A percentile compares a stretch with the other conserved stretches of the same genome.
Conservation (phyloP, 768 basidiomycete species). For the Boletus coccyginus region DNA sequence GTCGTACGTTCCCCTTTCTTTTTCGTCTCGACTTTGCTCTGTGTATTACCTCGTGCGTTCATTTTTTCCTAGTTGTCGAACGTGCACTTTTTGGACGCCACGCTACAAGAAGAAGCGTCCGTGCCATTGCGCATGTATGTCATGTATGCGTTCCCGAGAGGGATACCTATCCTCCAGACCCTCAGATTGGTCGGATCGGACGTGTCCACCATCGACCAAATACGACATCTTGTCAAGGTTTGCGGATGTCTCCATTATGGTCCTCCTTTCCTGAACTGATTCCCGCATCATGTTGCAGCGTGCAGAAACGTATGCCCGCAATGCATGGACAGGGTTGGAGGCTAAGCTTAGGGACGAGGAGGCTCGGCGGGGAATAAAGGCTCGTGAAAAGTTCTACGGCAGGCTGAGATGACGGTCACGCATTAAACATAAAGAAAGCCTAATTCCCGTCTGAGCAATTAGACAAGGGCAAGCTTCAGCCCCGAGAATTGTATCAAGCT, state of each 20-base stretch:
- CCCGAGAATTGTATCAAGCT: constrained; percentile 39
- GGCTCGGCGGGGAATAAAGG: constrained; percentile 55
- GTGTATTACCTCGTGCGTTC: background rate
- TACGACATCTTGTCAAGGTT: constrained; percentile 59
- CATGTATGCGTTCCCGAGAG: constrained; percentile 56
- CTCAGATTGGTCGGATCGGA: constrained; percentile 65
- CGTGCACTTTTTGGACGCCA: constrained; percentile 73
- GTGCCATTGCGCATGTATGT: constrained; percentile 58
- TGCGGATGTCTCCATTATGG: constrained; percentile 2
- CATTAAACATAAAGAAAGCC: background rate
- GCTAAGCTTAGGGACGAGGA: constrained; percentile 66
- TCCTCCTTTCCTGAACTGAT: constrained; percentile 28
- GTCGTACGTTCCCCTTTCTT: constrained; percentile 46
- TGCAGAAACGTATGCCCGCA: constrained; percentile 63
- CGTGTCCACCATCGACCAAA: constrained; percentile 46
- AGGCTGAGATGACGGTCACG: constrained; percentile 15
- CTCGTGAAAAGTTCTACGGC: constrained; percentile 48
- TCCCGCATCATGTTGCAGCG: constrained; percentile 51
- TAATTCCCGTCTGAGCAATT: constrained; percentile 21
- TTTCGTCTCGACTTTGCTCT: background rate
- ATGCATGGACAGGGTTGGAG: constrained; percentile 56
- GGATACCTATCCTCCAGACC: constrained; percentile 49
- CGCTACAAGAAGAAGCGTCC: constrained; percentile 66
- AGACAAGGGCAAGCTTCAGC: constrained; percentile 39
- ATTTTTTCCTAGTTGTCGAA: constrained; percentile 45